Percentiles rank a stretch among this genome's conserved stretches.
phyloP scores from a whole-genome alignment of 2,329 filamentous ascomycete species.

The Madurella mycetomatis region DNA sequence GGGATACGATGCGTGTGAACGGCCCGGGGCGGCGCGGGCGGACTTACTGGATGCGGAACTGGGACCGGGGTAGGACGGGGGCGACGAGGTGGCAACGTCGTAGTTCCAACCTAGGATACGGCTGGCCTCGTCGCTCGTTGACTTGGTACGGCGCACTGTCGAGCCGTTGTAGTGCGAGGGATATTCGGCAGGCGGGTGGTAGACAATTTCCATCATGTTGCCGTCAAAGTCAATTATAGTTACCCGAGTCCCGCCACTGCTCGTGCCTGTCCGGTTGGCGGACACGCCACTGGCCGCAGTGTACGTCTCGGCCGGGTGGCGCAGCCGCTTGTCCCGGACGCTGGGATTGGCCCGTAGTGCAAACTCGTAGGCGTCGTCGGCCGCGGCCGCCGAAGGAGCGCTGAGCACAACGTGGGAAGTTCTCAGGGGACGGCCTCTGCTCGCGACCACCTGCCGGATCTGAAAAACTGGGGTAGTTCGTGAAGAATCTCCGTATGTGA shows the following conservation, averaged over 20 bases:
- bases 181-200: constrained; percentile 40
- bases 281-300: constrained; percentile 16
- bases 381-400: constrained; percentile 59
- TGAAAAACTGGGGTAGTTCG: constrained; percentile 40
- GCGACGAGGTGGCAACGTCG: constrained; percentile 36
- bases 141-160: constrained; percentile 34
- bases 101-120: constrained; percentile 49
- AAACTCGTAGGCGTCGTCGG: constrained; percentile 67
- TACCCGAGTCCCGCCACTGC: constrained; percentile 40
- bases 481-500: constrained; percentile 40
- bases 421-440: constrained; percentile 37
- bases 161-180: constrained; percentile 33
- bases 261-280: constrained; percentile 12
- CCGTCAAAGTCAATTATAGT: constrained; percentile 75
- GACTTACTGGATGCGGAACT: constrained; percentile 18
- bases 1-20: constrained; percentile 30
- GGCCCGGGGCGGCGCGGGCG: constrained; percentile 22
- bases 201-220: constrained; percentile 77
- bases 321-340: constrained; percentile 25
- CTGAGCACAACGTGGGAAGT: constrained; percentile 59
- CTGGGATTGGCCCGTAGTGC: constrained; percentile 58
- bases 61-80: constrained; percentile 23
- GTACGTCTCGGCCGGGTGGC: constrained; percentile 22
- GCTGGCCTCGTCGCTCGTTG: constrained; percentile 37
- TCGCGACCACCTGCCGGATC: constrained; percentile 38